Base-by-base conservation (phyloP, 257 asterid species). In the Primulina huaijiensis region DNA sequence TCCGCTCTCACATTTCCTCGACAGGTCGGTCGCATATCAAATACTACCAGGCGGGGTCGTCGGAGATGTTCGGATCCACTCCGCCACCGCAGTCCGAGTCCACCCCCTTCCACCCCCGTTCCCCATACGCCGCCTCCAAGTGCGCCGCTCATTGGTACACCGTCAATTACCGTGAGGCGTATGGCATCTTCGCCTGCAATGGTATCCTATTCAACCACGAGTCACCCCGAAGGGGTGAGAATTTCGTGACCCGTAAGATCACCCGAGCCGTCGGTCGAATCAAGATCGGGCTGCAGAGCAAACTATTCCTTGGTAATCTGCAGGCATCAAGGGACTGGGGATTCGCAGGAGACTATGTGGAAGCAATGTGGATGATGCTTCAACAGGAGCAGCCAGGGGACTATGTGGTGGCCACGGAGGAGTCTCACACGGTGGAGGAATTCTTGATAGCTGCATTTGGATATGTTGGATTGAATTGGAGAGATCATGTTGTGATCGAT, bases 91-190 rank as follows among this genome's bases (percentile, higher is more conserved):
- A 94, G 65, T 85, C 93, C 0, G 99, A 94, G 68, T 37, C 89
- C 7, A 58, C 93, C 40, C 92, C 96, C 9, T 91, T 94, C 77
- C 97, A 91, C 73, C 97, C 97, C 1, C 83, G 97, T 17, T 94
- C 97, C 11, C 99, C 99, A 8, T 94, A 94, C 82, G 99, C 98
- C 12, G 99, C 78, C n/a, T 81, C 99, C 30, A 94, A 94, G 66
- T 83, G 89, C 89, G 97, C 98, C 52, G 99, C 97, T 46, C 99
- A 94, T 72, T 94, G 98, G 99, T 94, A 94, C 84, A 91, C 99
- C 9, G 99, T 94, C 25, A 94, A 94, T 70, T 94, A 94, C 82
- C 89, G 98, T 2, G 99, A 94, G 59, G 98, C 98, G 0, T 94
- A 91, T 62, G 93, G 90, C 58, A 73, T 91, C 17, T 94, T 72